Percentiles rank a stretch among this genome's conserved stretches.
These are phyloP conservation scores for Crithidia sp. DNA, from an alignment of 208 protist species.

Conservation along the genomic window DNA sequence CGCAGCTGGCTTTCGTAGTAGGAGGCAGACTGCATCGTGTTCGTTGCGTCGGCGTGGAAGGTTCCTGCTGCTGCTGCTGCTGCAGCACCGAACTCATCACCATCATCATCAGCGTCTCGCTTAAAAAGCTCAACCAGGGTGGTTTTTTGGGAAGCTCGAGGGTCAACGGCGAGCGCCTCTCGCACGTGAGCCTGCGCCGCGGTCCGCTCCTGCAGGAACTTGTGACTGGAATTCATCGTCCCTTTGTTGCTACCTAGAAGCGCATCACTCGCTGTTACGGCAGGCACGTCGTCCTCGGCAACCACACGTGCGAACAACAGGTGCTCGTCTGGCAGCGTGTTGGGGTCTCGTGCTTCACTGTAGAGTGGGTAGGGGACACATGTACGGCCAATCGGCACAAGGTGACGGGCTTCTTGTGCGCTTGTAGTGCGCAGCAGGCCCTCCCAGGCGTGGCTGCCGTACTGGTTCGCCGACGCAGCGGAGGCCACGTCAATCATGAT, in stretches of 20 bases:
- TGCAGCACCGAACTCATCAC: neutral
- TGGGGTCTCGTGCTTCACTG: slow-evolving; percentile 49
- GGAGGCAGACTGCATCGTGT: slow-evolving; percentile 3
- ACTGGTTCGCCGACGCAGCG: slow-evolving; percentile 23
- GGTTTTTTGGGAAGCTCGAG: neutral
- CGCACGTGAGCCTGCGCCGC: slow-evolving; percentile 21
- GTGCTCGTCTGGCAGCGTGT: slow-evolving; percentile 42
- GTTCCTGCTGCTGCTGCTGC: neutral
- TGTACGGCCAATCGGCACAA: slow-evolving; percentile 66
- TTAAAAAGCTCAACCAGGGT: neutral
- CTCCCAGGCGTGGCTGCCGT: slow-evolving; percentile 57
- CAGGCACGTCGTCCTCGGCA: slow-evolving; percentile 18
- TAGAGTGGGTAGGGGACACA: slow-evolving; percentile 79
- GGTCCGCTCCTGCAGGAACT: slow-evolving; percentile 9
- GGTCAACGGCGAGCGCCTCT: slow-evolving; percentile 5
- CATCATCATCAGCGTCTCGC: too few species aligned
- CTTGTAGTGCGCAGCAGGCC: slow-evolving; percentile 54
- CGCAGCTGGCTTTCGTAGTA: slow-evolving; percentile 70
- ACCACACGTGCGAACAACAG: slow-evolving; percentile 61
- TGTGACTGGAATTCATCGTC: neutral
- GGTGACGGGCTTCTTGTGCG: slow-evolving; percentile 39
- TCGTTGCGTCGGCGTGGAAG: slow-evolving; percentile 12
- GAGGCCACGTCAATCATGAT: slow-evolving; percentile 49
- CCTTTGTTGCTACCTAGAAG: neutral
- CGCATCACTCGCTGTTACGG: too few species aligned